These are phyloP conservation scores for Microbotryum saponariae DNA, from an alignment of 1,284 basidiomycete genomes.

Conservation along the genomic window DNA sequence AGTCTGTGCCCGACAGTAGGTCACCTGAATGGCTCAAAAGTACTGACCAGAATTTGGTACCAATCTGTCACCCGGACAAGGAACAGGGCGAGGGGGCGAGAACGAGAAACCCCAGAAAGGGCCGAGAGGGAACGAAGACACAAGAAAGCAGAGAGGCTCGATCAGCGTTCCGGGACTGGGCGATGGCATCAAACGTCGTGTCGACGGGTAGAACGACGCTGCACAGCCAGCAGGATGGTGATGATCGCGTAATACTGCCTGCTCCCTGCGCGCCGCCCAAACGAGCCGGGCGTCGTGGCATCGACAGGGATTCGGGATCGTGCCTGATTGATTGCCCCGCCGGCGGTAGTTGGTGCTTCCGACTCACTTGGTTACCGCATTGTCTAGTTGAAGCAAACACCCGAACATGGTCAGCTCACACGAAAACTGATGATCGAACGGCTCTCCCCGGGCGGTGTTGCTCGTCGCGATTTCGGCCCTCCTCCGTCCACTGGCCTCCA, in stretches of 20 bases:
- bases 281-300: not conserved
- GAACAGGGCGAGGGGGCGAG: not conserved
- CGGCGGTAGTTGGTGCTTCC: not conserved
- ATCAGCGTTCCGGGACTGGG: not conserved
- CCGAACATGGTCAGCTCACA: too few relatives aligned
- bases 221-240: not conserved
- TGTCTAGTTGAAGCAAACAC: slow-evolving; percentile 40
- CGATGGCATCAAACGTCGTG: not conserved
- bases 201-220: too few relatives aligned
- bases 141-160: not conserved
- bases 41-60: slow-evolving; percentile 89
- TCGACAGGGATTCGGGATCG: not conserved
- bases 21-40: not conserved
- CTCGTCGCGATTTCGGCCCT: too few relatives aligned
- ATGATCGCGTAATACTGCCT: not conserved
- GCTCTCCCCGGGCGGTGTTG: too few relatives aligned
- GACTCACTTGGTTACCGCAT: slow-evolving; percentile 88
- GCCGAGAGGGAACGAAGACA: not conserved
- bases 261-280: not conserved
- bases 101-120: not conserved
- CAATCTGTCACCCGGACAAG: slow-evolving; percentile 16
- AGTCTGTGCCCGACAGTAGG: not conserved
- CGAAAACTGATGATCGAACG: too few relatives aligned
- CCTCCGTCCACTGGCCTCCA: too few relatives aligned
- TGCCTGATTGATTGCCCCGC: not conserved